A percentile compares a stretch with the other conserved stretches of the same genome.
Evolutionary conservation across 345 rosid genomes (phyloP).

Genomic region (Microcos paniculata): DNA sequence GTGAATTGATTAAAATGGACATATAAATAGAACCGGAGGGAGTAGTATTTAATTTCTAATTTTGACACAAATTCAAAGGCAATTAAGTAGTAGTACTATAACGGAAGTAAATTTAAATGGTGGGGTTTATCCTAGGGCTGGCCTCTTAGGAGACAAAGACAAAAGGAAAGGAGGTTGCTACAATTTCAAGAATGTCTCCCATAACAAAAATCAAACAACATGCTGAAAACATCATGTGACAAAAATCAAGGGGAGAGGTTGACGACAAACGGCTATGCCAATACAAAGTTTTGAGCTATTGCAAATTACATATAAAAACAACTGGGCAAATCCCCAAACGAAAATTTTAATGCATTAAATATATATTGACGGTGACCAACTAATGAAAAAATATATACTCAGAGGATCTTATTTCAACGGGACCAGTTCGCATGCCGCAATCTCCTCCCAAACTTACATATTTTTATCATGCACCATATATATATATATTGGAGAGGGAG

Average conservation of each 20-base stretch:
- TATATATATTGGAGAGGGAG: too few relatives aligned
- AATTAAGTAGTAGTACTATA: neutral
- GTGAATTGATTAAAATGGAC: too few relatives aligned
- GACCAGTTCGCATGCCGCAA: neutral
- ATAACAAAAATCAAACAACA: neutral
- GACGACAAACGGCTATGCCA: neutral
- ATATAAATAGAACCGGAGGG: too few relatives aligned
- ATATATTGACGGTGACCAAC: neutral
- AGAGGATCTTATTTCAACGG: too few relatives aligned
- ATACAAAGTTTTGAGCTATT: neutral
- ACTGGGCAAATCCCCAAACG: neutral
- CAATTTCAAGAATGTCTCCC: conserved; percentile 22
- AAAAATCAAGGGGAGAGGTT: neutral
- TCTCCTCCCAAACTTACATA: neutral
- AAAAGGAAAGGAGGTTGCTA: neutral
- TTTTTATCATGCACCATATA: too few relatives aligned
- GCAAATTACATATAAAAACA: neutral
- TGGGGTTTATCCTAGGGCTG: neutral
- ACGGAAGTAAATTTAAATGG: neutral
- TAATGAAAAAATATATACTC: too few relatives aligned
- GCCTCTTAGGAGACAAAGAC: conserved; percentile 6
- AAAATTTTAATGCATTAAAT: neutral
- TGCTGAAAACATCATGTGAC: neutral
- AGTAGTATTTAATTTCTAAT: neutral
- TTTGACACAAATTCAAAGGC: neutral